These are phyloP conservation scores for Lotmaria passim DNA, from an alignment of 208 protist species.

Conservation along the genomic window DNA sequence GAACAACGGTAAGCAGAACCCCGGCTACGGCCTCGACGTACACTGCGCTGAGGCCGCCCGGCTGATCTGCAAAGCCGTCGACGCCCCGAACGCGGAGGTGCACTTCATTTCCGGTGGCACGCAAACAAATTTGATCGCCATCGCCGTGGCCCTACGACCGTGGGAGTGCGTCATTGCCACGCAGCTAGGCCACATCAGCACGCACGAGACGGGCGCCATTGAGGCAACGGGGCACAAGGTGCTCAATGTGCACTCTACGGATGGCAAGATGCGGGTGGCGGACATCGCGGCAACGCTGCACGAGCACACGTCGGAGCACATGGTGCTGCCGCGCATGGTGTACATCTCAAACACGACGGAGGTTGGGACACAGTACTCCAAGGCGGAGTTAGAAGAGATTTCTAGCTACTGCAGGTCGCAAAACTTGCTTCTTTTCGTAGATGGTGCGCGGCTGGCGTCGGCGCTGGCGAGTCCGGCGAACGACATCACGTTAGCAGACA, in stretches of 20 bases:
- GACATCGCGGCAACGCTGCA: constrained; percentile 37
- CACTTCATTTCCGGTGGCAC: constrained; percentile 53
- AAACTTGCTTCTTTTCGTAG: constrained; percentile 46
- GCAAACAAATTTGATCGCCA: constrained; percentile 47
- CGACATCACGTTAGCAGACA: constrained; percentile 49
- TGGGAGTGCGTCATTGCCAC: constrained; percentile 52
- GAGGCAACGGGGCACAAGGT: constrained; percentile 65
- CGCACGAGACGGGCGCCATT: constrained; percentile 56
- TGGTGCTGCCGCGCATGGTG: constrained; percentile 48
- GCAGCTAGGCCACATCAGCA: constrained; percentile 46
- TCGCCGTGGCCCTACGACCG: constrained; percentile 35
- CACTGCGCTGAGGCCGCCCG: constrained; percentile 33
- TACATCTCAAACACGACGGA: constrained; percentile 69
- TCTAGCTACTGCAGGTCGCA: constrained; percentile 38
- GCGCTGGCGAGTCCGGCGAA: constrained; percentile 34
- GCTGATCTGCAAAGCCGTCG: constrained; percentile 34
- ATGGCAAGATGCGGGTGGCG: constrained; percentile 48
- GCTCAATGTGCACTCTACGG: constrained; percentile 24
- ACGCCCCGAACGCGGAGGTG: constrained; percentile 41
- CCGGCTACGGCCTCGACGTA: constrained; percentile 48
- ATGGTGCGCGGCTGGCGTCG: constrained; percentile 48
- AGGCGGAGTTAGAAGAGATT: constrained; percentile 44
- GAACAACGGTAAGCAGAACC: constrained; percentile 31
- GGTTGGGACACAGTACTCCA: constrained; percentile 53
- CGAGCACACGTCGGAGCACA: constrained; percentile 45